A percentile compares a stretch with the other conserved stretches of the same genome.
These are phyloP conservation scores for Vigna mungo DNA, from an alignment of 306 rosid species.

Conservation along the genomic window DNA sequence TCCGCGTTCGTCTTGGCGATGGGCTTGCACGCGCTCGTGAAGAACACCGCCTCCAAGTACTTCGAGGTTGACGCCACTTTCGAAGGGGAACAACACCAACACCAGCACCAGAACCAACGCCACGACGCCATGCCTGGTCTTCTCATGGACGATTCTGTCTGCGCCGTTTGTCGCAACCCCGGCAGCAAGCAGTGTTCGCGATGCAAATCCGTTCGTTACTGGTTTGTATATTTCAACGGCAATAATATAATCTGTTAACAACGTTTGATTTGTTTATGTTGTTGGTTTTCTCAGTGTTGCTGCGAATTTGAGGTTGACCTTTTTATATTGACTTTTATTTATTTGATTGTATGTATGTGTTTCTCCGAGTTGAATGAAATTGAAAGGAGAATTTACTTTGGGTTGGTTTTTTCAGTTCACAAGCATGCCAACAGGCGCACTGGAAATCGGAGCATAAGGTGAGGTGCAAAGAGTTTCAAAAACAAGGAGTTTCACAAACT, in stretches of 20 bases:
- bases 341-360: neutral
- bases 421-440: conserved; percentile 68
- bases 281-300: neutral
- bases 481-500: conserved; percentile 36
- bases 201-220: conserved; percentile 81
- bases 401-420: conserved; percentile 61
- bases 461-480: conserved; percentile 57
- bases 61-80: conserved; percentile 85
- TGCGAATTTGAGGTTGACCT: neutral
- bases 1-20: conserved; percentile 52
- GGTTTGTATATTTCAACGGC: conserved; percentile 22
- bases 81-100: conserved; percentile 44
- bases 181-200: conserved; percentile 70
- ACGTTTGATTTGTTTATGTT: neutral
- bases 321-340: no score
- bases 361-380: neutral
- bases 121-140: conserved; percentile 55
- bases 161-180: conserved; percentile 59
- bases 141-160: conserved; percentile 44
- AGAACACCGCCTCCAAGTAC: conserved; percentile 82
- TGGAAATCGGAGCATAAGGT: conserved; percentile 78
- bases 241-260: no score
- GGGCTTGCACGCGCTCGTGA: conserved; percentile 66
- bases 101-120: neutral
- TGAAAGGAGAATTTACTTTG: neutral